A percentile compares a stretch with the other conserved stretches of the same genome.
Evolutionary conservation across 345 rosid genomes (phyloP).

Genomic region (Pugionium dolabratum): DNA sequence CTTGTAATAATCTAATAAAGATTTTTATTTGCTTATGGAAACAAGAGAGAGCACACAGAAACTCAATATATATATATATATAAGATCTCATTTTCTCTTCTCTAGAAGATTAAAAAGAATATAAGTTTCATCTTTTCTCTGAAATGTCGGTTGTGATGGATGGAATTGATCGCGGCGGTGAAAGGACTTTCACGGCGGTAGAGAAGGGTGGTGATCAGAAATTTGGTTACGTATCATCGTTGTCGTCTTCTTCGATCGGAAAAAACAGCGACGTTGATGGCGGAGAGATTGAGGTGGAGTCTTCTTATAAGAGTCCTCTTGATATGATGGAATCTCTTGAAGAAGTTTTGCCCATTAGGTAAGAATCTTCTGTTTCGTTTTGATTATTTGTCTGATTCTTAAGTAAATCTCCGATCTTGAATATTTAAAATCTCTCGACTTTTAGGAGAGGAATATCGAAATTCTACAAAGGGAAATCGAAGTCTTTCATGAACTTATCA

Average conservation of each 20-base stretch:
- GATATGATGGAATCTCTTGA: constrained; percentile 59
- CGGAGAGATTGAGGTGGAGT: constrained; percentile 56
- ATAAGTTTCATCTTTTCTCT: not conserved
- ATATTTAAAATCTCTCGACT: not conserved
- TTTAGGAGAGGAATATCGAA: constrained; percentile 68
- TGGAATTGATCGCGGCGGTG: not conserved
- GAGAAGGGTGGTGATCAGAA: not conserved
- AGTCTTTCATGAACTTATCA: constrained; percentile 55
- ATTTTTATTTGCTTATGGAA: constrained; percentile 11
- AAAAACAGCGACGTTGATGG: constrained; percentile 47
- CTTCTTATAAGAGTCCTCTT: constrained; percentile 52
- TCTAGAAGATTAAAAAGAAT: too few relatives aligned
- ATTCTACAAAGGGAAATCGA: constrained; percentile 73
- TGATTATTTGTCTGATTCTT: constrained; percentile 2
- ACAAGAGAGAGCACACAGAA: constrained; percentile 13
- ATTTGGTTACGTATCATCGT: constrained; percentile 20
- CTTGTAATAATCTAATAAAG: constrained; percentile 14
- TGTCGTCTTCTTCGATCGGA: constrained; percentile 56
- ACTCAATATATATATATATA: constrained; percentile 20
- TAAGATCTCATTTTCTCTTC: constrained; percentile 12
- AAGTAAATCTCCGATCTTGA: not conserved
- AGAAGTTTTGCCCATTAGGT: constrained; percentile 60
- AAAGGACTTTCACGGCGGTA: not conserved
- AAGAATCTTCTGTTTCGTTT: too few relatives aligned
- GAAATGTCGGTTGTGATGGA: constrained; percentile 37